Conservation (phyloP, 2,329 filamentous ascomycete species). For the Cytospora chrysosperma region DNA sequence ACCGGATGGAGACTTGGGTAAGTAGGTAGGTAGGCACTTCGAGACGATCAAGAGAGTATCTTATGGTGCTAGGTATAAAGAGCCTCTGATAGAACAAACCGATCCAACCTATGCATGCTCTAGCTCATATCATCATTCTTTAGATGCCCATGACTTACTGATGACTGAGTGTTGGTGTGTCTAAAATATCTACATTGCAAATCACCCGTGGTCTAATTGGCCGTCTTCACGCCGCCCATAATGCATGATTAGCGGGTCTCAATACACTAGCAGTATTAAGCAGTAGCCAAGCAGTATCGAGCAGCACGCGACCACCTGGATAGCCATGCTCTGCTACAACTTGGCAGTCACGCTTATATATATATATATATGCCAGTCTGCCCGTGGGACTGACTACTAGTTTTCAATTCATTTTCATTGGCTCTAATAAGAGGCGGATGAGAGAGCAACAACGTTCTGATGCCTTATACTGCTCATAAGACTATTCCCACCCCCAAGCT, state of each 20-base stretch:
- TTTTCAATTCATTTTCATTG: background rate
- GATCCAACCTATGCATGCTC: background rate
- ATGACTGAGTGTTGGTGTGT: constrained; percentile 13
- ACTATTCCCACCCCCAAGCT: background rate
- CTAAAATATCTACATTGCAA: background rate
- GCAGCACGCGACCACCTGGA: too few species aligned
- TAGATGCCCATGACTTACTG: background rate
- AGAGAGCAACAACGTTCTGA: background rate
- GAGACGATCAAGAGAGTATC: too few species aligned
- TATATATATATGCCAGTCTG: background rate
- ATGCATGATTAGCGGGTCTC: background rate
- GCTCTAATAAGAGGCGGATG: background rate
- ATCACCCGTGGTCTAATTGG: constrained; percentile 20
- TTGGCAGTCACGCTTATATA: too few species aligned
- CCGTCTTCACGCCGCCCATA: background rate
- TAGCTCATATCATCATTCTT: too few species aligned
- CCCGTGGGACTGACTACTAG: background rate
- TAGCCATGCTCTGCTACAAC: too few species aligned
- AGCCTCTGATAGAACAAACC: background rate
- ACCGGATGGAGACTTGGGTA: background rate
- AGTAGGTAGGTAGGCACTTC: too few species aligned
- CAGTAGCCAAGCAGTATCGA: too few species aligned
- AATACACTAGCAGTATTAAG: background rate
- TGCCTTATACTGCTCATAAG: background rate
- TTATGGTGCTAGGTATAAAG: too few species aligned